Percentiles rank a stretch among this genome's conserved stretches.
phyloP scores from a whole-genome alignment of 805 yeast genomes.

The Hyphopichia homilentoma region DNA sequence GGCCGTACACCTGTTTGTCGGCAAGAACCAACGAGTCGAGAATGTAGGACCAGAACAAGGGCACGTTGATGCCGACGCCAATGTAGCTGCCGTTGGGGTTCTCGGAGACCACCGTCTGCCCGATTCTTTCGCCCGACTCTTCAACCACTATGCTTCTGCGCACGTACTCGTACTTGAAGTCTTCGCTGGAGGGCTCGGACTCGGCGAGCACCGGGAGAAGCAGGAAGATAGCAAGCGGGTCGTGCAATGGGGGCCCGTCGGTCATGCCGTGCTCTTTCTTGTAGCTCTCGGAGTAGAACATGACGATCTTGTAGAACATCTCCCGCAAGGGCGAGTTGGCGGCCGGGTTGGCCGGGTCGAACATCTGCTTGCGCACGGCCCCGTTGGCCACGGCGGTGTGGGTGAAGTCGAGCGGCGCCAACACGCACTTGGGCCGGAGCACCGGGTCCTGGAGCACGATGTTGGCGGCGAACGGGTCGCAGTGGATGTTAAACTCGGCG shows the following conservation, averaged over 20 bases:
- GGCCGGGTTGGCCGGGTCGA: slow-evolving; percentile 22
- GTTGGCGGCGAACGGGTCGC: slow-evolving; percentile 75
- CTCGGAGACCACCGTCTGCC: slow-evolving; percentile 21
- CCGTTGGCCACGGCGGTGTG: slow-evolving; percentile 54
- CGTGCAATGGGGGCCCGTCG: slow-evolving; percentile 76
- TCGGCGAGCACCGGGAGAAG: slow-evolving; percentile 43
- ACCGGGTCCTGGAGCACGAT: slow-evolving; percentile 46
- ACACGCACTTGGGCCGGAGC: slow-evolving; percentile 45
- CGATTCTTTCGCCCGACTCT: slow-evolving; percentile 25
- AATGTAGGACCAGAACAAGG: slow-evolving; percentile 13
- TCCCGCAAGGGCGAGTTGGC: slow-evolving; percentile 42
- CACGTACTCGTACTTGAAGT: slow-evolving; percentile 21
- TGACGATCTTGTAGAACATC: slow-evolving; percentile 19
- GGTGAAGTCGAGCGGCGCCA: slow-evolving; percentile 69
- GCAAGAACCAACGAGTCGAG: slow-evolving; percentile 15
- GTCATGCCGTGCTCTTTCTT: slow-evolving; percentile 11
- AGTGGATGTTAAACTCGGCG: slow-evolving; percentile 73
- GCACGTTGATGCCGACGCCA: slow-evolving; percentile 12
- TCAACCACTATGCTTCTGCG: slow-evolving; percentile 23
- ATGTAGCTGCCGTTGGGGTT: slow-evolving; percentile 13
- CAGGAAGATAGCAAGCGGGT: slow-evolving; percentile 67
- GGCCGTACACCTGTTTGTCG: slow-evolving; percentile 7
- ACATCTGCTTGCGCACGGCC: slow-evolving; percentile 18
- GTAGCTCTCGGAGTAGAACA: slow-evolving; percentile 17
- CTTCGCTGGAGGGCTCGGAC: slow-evolving; percentile 8